These are phyloP conservation scores for Stromatinia cepivora DNA, from an alignment of 2,329 filamentous ascomycete species.

Conservation along the genomic window DNA sequence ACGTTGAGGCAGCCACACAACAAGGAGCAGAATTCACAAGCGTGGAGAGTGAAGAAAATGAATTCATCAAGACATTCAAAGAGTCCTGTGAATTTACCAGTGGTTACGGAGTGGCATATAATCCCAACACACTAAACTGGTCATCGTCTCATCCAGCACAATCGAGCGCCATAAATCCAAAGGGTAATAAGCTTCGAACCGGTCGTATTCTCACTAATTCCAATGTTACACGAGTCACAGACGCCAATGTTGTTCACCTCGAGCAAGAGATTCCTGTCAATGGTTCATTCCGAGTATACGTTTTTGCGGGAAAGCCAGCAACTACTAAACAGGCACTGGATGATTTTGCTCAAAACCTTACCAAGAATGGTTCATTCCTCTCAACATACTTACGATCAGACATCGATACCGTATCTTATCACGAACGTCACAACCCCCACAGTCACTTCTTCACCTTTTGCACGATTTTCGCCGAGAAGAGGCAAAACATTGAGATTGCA, in stretches of 20 bases:
- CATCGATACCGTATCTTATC: conserved; percentile 63
- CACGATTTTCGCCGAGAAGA: conserved; percentile 68
- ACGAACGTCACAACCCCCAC: conserved; percentile 84
- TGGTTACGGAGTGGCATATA: conserved; percentile 86
- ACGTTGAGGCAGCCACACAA: conserved; percentile 66
- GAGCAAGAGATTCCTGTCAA: conserved; percentile 90
- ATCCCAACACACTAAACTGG: conserved; percentile 83
- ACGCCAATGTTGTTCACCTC: conserved; percentile 86
- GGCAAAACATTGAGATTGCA: conserved; percentile 70
- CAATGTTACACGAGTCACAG: conserved; percentile 81
- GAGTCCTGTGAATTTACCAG: conserved; percentile 89
- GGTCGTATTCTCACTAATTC: conserved; percentile 76
- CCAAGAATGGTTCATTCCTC: conserved; percentile 71
- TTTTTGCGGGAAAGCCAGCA: conserved; percentile 73
- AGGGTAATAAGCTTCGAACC: conserved; percentile 64
- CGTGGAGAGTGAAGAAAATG: conserved; percentile 58
- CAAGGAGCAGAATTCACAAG: conserved; percentile 37
- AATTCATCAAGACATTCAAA: conserved; percentile 89
- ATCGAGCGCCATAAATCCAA: conserved; percentile 67
- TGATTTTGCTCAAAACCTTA: conserved; percentile 68
- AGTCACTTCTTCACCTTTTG: conserved; percentile 78
- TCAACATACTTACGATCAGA: conserved; percentile 63
- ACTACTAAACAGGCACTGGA: conserved; percentile 62
- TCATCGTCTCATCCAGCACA: conserved; percentile 69
- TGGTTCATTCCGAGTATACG: conserved; percentile 80